phyloP scores from a whole-genome alignment of 768 basidiomycete genomes.

The Candolleomyces efflorescens region DNA sequence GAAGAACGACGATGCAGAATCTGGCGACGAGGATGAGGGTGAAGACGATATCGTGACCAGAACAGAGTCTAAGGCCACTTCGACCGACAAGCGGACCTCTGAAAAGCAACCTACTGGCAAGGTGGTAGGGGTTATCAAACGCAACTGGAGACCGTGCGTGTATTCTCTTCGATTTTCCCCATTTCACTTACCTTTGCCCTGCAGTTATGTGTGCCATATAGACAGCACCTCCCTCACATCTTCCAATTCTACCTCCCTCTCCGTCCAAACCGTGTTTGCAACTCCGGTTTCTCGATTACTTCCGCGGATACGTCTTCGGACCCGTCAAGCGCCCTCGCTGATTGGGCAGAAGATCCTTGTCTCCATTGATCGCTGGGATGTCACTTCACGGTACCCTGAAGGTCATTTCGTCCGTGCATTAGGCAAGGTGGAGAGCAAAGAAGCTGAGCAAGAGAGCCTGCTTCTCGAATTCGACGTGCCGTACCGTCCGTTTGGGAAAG shows the following conservation, averaged over 20 bases:
- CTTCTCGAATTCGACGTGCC: conserved; percentile 94
- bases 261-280: conserved; percentile 90
- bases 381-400: conserved; percentile 86
- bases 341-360: conserved; percentile 94
- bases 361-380: conserved; percentile 90
- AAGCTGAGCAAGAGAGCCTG: conserved; percentile 93
- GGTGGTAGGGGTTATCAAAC: conserved; percentile 87
- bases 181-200: conserved; percentile 2
- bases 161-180: conserved; percentile 2
- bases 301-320: conserved; percentile 91
- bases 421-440: conserved; percentile 89
- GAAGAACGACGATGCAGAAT: conserved; percentile 85
- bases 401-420: conserved; percentile 95
- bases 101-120: conserved; percentile 89
- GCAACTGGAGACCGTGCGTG: conserved; percentile 91
- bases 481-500: conserved; percentile 94
- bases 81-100: conserved; percentile 33
- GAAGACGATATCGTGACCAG: conserved; percentile 35
- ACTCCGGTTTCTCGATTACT: conserved; percentile 88
- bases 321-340: conserved; percentile 87
- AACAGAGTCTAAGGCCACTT: conserved; percentile 38
- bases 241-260: conserved; percentile 69
- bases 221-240: conserved; percentile 86
- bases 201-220: conserved; percentile 90
- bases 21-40: conserved; percentile 49